These are phyloP conservation scores for Termitomyces sp. DNA, from an alignment of 768 basidiomycete genomes.

Conservation along the genomic window DNA sequence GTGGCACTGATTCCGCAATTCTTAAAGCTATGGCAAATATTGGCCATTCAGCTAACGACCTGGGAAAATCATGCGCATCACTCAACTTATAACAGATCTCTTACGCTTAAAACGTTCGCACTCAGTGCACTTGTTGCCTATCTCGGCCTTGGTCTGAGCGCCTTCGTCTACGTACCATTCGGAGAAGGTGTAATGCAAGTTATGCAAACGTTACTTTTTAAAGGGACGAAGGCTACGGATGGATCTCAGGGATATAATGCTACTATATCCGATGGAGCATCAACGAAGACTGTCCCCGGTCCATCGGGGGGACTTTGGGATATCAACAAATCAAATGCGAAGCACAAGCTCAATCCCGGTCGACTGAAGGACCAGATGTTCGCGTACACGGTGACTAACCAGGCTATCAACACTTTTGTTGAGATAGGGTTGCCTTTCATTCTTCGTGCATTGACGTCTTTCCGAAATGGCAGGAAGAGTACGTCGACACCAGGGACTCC, in stretches of 20 bases:
- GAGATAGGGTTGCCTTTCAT: conserved; percentile 84
- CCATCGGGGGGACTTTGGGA: conserved; percentile 42
- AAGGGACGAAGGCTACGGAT: conserved; percentile 15
- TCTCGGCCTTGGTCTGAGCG: conserved; percentile 86
- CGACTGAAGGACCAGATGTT: conserved; percentile 91
- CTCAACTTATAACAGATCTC: conserved; percentile 69
- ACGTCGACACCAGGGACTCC: conserved; percentile 12
- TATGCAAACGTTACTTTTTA: conserved; percentile 41
- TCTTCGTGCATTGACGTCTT: conserved; percentile 51
- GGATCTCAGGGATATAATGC: conserved; percentile 21
- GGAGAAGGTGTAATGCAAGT: conserved; percentile 78
- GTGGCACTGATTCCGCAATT: conserved; percentile 76
- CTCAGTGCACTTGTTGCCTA: conserved; percentile 89
- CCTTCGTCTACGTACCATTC: conserved; percentile 94
- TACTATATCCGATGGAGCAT: conserved; percentile 18
- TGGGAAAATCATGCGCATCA: conserved; percentile 94
- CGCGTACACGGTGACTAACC: conserved; percentile 87
- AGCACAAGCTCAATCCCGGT: conserved; percentile 58
- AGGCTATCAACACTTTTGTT: conserved; percentile 70
- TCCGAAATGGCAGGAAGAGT: conserved; percentile 41
- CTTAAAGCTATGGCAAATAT: conserved; percentile 64
- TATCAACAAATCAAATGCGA: conserved; percentile 43
- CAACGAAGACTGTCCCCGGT: conserved; percentile 11
- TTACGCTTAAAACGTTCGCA: conserved; percentile 89
- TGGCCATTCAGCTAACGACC: conserved; percentile 66